Conservation (phyloP, 2,329 filamentous ascomycete species). For the Alternaria brassicae region DNA sequence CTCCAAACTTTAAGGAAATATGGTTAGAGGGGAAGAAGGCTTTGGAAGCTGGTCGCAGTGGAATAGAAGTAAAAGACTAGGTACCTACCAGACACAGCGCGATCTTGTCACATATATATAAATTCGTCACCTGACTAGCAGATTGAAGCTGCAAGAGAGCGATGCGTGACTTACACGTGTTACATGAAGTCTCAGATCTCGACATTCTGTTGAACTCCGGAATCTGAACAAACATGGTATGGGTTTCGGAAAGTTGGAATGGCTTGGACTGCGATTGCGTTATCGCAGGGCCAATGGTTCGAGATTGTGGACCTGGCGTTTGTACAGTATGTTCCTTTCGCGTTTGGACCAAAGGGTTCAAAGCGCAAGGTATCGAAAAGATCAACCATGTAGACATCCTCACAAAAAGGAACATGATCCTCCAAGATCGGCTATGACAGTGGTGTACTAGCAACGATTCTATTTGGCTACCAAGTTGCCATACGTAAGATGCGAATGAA, state of each 20-base stretch:
- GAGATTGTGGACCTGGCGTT: background rate
- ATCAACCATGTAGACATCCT: background rate
- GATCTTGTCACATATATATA: no score
- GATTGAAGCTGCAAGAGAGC: no score
- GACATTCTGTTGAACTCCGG: no score
- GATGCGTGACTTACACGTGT: no score
- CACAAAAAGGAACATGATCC: background rate
- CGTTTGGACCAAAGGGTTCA: background rate
- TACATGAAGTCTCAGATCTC: background rate
- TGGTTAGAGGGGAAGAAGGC: no score
- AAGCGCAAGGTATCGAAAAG: background rate
- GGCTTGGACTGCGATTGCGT: background rate
- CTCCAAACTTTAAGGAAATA: no score
- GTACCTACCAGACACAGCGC: no score
- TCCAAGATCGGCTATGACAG: background rate
- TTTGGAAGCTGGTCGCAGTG: no score
- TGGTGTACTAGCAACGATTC: background rate
- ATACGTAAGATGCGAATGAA: background rate
- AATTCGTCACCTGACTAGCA: no score
- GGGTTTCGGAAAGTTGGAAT: background rate
- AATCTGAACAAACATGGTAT: no score
- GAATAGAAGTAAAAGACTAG: no score
- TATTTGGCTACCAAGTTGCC: background rate
- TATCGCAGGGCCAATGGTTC: background rate
- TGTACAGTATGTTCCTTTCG: background rate